Evolutionary conservation across 176 grass and related monocot species (phyloP).

Genomic region (Musa acuminata): DNA sequence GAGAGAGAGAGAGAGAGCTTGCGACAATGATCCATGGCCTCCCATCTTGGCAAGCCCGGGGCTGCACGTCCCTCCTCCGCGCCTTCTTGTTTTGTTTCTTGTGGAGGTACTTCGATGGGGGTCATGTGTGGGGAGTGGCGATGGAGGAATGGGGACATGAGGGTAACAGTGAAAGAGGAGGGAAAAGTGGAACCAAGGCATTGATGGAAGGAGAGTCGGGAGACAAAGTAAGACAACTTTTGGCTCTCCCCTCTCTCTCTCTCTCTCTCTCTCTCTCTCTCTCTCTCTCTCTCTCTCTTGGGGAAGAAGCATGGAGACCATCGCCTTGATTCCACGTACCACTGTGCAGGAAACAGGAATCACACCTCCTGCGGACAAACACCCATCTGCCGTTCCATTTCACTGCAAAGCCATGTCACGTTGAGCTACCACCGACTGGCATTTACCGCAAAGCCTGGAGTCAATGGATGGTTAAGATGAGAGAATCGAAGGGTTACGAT

Average conservation of each 20-base stretch:
- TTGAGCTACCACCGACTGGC: no score
- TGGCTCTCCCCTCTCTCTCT: not conserved
- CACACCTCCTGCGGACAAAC: no score
- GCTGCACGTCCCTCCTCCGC: not conserved
- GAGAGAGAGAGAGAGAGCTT: not conserved
- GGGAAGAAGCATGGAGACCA: not conserved
- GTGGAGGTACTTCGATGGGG: not conserved
- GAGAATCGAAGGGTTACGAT: no score
- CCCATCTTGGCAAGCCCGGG: not conserved
- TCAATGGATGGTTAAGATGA: no score
- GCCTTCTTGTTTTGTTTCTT: conserved; percentile 15
- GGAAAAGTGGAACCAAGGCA: conserved; percentile 1
- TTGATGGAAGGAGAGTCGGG: no score
- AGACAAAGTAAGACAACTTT: not conserved
- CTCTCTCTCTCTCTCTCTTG: not conserved
- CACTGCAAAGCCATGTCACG: no score
- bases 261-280: no score
- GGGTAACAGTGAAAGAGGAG: conserved; percentile 1
- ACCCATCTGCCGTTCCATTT: no score
- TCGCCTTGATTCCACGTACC: no score
- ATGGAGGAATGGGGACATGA: not conserved
- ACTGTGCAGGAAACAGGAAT: no score
- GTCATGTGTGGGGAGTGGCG: not conserved
- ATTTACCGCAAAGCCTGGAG: no score
- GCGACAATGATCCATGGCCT: not conserved